Evolutionary conservation across 495 filamentous ascomycete species (phyloP).

Genomic region (Lepraria neglecta): DNA sequence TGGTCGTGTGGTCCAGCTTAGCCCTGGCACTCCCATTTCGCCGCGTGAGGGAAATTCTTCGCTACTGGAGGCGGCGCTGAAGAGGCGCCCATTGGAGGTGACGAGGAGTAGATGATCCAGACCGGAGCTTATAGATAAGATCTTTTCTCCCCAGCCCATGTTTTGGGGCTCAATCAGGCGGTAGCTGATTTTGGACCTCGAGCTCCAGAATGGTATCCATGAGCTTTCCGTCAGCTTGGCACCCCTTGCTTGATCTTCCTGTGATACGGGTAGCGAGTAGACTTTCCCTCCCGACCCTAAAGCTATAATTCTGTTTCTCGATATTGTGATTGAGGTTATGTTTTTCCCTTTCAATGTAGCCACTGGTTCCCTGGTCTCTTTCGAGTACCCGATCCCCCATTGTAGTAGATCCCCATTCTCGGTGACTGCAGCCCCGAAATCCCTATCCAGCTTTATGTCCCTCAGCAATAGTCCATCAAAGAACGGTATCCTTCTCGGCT

Average conservation of each 20-base stretch:
- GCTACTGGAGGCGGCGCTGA: conserved; percentile 72
- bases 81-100: conserved; percentile 79
- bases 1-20: conserved; percentile 74
- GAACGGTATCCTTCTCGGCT: conserved; percentile 67
- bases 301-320: conserved; percentile 74
- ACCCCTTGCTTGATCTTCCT: conserved; percentile 57
- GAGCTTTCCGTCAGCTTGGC: conserved; percentile 55
- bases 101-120: conserved; percentile 79
- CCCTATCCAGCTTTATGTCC: conserved; percentile 77
- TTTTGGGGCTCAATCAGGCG: conserved; percentile 60
- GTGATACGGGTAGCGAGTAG: conserved; percentile 78
- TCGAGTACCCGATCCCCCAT: conserved; percentile 77
- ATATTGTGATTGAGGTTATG: conserved; percentile 62
- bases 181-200: conserved; percentile 57
- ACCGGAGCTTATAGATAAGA: conserved; percentile 67
- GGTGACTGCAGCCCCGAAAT: conserved; percentile 80
- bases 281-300: conserved; percentile 71
- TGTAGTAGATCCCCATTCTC: conserved; percentile 87
- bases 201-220: conserved; percentile 72
- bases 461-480: conserved; percentile 82
- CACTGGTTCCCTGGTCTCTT: conserved; percentile 50
- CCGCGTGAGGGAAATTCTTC: conserved; percentile 72
- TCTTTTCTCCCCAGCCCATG: conserved; percentile 65
- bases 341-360: conserved; percentile 77
- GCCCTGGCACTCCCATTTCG: conserved; percentile 77